Base-by-base conservation (phyloP, 1,139 yeast genomes). In the Debaryomyces fabryi region DNA sequence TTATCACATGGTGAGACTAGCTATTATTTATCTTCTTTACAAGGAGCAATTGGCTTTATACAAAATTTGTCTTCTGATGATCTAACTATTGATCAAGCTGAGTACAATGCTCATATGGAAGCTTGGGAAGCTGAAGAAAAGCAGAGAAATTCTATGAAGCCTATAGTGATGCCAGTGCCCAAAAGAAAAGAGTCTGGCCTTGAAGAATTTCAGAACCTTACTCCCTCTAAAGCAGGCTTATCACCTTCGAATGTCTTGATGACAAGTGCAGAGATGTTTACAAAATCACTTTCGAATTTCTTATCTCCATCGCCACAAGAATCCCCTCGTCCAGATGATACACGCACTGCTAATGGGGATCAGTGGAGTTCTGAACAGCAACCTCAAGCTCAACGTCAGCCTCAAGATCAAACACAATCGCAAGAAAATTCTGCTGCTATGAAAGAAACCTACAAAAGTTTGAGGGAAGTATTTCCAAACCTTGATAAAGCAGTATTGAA, bases 1-100 rank as follows among this genome's bases (percentile, higher is more conserved):
- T 72, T 88, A 38, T 57, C 61, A 30, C 82, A 80, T 52, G 97
- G 98, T 3, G 98, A 92, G 63, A 85, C 93, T 0, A 87, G 93
- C 37, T 92, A 92, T 63, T 92, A 92, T 63, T 72, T 92, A 47
- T 86, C 95, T 34, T 87, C 96, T n/a, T 68, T 89, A 27, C 90
- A 88, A 60, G 95, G 93, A 3, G 97, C 97, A 0, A 79, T 90
- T 29, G 79, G 83, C 48, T 92, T 91, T 62, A 80, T 92, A 23
- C 81, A 84, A 50, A 80, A 82, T 20, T 66, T 92, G 42, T 80
- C 76, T 42, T 67, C 71, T 39, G 78, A 80, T 2, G 81, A 83
- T 29, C 69, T 92, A 44, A 83, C 92, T 0, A 82, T 91, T 3
- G 65, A 74, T 3, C 76, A 78, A 44, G 83, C 82, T 47, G 91